Conservation (phyloP, 768 basidiomycete species). For the Russula griseocarnosa region DNA sequence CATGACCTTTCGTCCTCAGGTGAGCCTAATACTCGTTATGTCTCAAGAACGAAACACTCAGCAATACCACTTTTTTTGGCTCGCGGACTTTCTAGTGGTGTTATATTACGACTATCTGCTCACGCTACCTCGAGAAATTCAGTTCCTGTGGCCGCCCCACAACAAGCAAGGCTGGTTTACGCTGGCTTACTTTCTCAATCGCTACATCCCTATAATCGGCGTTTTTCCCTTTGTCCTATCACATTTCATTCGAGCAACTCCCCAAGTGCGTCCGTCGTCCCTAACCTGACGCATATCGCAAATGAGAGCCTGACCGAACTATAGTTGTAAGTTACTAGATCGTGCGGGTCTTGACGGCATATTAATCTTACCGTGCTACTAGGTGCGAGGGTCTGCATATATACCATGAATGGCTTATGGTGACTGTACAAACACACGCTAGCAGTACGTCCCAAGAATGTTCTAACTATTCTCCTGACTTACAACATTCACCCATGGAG, state of each 20-base stretch:
- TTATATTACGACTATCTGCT: conserved; percentile 35
- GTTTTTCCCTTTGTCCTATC: conserved; percentile 30
- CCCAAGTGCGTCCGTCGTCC: conserved; percentile 2
- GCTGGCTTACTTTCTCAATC: conserved; percentile 46
- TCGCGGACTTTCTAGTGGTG: conserved; percentile 26
- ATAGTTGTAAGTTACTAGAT: conserved; percentile 11
- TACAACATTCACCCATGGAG: background rate
- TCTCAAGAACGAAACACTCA: background rate
- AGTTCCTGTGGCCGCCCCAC: conserved; percentile 41
- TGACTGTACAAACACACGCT: background rate
- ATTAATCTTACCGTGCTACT: background rate
- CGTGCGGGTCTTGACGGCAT: background rate
- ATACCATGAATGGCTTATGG: conserved; percentile 5
- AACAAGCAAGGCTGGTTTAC: conserved; percentile 40
- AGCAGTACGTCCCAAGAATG: background rate
- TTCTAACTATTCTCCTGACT: background rate
- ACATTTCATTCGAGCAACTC: conserved; percentile 19
- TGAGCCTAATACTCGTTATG: background rate
- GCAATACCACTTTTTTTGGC: background rate
- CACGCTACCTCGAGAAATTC: conserved; percentile 38
- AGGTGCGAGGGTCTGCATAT: conserved; percentile 9
- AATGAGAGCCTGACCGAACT: background rate
- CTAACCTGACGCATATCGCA: background rate
- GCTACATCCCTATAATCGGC: conserved; percentile 46
- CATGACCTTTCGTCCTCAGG: background rate